A percentile compares a stretch with the other conserved stretches of the same genome.
Conservation (phyloP, 805 yeast species). For the Lachancea dasiensis region DNA sequence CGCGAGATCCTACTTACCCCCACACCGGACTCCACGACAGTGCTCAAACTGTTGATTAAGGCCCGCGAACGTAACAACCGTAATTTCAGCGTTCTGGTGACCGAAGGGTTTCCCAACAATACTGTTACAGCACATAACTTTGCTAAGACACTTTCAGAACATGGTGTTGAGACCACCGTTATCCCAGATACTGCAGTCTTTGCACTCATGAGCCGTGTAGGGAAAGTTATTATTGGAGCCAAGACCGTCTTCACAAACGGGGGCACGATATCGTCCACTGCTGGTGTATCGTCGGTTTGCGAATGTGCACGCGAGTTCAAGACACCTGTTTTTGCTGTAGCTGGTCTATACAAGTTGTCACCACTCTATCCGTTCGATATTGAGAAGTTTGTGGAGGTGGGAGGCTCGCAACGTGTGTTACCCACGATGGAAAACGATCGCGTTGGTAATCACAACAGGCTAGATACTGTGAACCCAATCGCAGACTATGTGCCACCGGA, state of each 20-base stretch:
- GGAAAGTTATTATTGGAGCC: slow-evolving; percentile 91
- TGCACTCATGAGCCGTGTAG: slow-evolving; percentile 96
- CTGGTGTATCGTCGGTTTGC: slow-evolving; percentile 89
- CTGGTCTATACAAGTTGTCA: slow-evolving; percentile 88
- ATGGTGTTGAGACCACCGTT: slow-evolving; percentile 82
- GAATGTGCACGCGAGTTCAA: slow-evolving; percentile 92
- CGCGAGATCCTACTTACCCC: slow-evolving; percentile 79
- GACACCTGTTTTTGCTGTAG: slow-evolving; percentile 95
- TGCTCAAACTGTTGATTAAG: slow-evolving; percentile 74
- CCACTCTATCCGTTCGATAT: slow-evolving; percentile 89
- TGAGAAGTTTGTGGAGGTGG: slow-evolving; percentile 80
- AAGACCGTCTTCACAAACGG: slow-evolving; percentile 94
- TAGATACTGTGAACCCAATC: slow-evolving; percentile 64
- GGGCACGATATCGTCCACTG: slow-evolving; percentile 78
- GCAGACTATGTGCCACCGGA: slow-evolving; percentile 93
- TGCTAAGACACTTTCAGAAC: slow-evolving; percentile 72
- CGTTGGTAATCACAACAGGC: slow-evolving; percentile 55
- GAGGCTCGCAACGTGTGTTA: slow-evolving; percentile 52
- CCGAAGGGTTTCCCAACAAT: slow-evolving; percentile 89
- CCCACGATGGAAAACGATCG: slow-evolving; percentile 60
- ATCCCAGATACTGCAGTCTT: slow-evolving; percentile 90
- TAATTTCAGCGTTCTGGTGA: slow-evolving; percentile 83
- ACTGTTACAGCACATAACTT: slow-evolving; percentile 70
- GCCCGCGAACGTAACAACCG: slow-evolving; percentile 73
- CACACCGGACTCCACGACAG: slow-evolving; percentile 90